These are phyloP conservation scores for Cryptosporidium ubiquitum DNA, from an alignment of 169 alveolate genomes.

Conservation along the genomic window DNA sequence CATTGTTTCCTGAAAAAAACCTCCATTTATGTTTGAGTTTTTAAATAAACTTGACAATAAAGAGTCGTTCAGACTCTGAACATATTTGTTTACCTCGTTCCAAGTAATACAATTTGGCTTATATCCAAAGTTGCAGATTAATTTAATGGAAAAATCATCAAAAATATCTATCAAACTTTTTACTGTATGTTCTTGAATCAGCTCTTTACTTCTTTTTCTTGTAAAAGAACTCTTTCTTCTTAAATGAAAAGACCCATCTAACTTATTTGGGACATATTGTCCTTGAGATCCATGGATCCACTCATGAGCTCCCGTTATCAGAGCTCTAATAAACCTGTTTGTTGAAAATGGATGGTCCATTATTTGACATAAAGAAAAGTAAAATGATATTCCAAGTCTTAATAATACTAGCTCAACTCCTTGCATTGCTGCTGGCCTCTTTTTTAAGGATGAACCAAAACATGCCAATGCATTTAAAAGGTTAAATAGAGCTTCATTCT, in stretches of 20 bases:
- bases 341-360: conserved; percentile 75
- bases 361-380: conserved; percentile 46
- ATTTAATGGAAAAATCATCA: conserved; percentile 59
- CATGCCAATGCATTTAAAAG: conserved; percentile 61
- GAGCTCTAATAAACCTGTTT: conserved; percentile 56
- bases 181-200: conserved; percentile 58
- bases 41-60: conserved; percentile 19
- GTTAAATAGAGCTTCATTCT: conserved; percentile 54
- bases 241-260: neutral
- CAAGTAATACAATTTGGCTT: conserved; percentile 67
- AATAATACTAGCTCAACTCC: conserved; percentile 55
- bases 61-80: conserved; percentile 25
- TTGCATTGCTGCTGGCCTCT: conserved; percentile 61
- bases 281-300: conserved; percentile 65
- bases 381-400: conserved; percentile 68
- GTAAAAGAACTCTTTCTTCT: conserved; percentile 19
- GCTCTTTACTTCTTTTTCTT: conserved; percentile 3
- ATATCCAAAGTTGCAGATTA: conserved; percentile 53
- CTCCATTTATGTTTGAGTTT: conserved; percentile 15
- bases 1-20: conserved; percentile 24
- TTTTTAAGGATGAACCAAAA: conserved; percentile 70
- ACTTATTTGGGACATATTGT: neutral
- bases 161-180: conserved; percentile 31
- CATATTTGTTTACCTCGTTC: conserved; percentile 26
- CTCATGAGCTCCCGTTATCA: conserved; percentile 61